A percentile compares a stretch with the other conserved stretches of the same genome.
These are phyloP conservation scores for Chytriomyces sp. DNA, from an alignment of 192 early-diverging fungal species.

Conservation along the genomic window DNA sequence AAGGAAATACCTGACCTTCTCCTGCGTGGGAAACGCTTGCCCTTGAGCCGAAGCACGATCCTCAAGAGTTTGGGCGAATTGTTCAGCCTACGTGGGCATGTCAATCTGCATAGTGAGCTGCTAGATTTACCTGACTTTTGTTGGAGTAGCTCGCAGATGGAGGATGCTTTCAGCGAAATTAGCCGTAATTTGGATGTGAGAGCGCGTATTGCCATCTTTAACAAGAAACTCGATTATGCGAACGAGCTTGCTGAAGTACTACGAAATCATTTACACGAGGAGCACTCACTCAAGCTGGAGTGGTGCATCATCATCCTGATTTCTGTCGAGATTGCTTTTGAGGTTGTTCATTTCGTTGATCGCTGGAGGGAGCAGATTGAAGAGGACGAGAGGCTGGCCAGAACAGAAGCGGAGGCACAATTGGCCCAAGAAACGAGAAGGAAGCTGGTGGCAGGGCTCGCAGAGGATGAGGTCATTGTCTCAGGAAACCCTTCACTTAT, in stretches of 20 bases:
- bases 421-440: background rate
- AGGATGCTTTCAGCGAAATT: conserved; percentile 50
- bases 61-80: conserved; percentile 57
- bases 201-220: conserved; percentile 59
- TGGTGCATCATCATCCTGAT: conserved; percentile 53
- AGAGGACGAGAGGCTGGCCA: background rate
- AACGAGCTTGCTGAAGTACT: conserved; percentile 63
- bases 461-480: too few species aligned
- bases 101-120: conserved; percentile 62
- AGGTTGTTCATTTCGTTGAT: conserved; percentile 36
- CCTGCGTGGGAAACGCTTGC: conserved; percentile 50
- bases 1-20: conserved; percentile 53
- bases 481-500: too few species aligned
- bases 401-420: background rate
- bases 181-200: conserved; percentile 58
- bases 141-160: conserved; percentile 57
- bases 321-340: conserved; percentile 45
- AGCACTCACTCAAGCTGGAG: conserved; percentile 52
- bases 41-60: conserved; percentile 45
- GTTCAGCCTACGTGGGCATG: conserved; percentile 49
- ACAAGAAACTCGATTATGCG: conserved; percentile 70
- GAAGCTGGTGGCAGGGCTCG: background rate
- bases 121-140: conserved; percentile 67
- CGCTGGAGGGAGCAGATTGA: background rate
- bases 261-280: conserved; percentile 56